Evolutionary conservation across 106 monocot species (phyloP), one percentile per base, ranked within the genome.

Genomic region (Cymbidium sinense): DNA sequence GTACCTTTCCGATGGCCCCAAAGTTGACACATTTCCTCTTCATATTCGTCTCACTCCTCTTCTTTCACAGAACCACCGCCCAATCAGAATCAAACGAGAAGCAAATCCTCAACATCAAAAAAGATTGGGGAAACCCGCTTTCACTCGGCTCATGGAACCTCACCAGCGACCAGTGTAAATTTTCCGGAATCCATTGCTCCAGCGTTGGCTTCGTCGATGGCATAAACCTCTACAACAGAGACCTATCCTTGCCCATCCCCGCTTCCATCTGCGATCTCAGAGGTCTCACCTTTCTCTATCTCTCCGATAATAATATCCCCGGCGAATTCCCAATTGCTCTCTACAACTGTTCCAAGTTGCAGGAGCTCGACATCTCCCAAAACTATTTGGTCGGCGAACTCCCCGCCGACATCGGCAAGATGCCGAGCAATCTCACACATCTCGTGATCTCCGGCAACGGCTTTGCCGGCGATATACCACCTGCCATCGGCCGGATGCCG

Each of bases 401-500:
- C 77, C 90, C 92, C 2, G 76, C 75, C 7, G 75, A 79, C 41
- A 70, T 91, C 72, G 39, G 70, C 80, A 28, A 21, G 19, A n/a
- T 88, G 71, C 50, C 87, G 7, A 58, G 43, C 5, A 31, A 31
- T 3, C 72, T 91, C 6, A 37, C 51, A 0, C 23, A 30, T 43
- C 83, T 89, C 19, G 5, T 27, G 34, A 83, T 95, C n/a, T 62
- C 52, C 20, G 35, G 34, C 50, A 95, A 92, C 79, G 87, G 85
- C 69, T 88, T 95, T 78, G 70, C 82, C 27, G 95, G 88, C 69
- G 76, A 84, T 20, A 75, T 95, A 2, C 91, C 94, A 5, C 25
- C 75, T 0, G 33, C 84, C 29, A 70, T 95, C 20, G 84, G 76
- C 25, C 33, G 30, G 18, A 71, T 91, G n/a, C 17, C 81, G 37